Evolutionary conservation across 352 stramenopile species (phyloP).

Genomic region (Phytopythium helicoides): DNA sequence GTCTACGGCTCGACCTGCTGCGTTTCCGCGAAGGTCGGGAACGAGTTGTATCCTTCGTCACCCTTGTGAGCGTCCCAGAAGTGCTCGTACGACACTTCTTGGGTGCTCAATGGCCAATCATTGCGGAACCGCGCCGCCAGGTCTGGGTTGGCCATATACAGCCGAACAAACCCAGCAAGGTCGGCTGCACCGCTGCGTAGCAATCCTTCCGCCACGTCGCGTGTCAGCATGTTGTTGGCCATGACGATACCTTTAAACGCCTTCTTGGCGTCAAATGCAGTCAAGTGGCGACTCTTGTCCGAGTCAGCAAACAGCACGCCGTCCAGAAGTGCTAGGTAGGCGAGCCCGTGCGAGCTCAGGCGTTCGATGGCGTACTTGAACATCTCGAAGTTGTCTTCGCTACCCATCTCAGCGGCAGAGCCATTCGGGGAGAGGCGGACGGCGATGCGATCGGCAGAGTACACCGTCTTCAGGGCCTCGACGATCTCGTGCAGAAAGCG

Average conservation of each 20-base stretch:
- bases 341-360: constrained; percentile 18
- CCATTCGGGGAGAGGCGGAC: constrained; percentile 26
- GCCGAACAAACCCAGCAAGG: constrained; percentile 39
- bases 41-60: constrained; percentile 20
- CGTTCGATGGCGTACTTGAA: constrained; percentile 36
- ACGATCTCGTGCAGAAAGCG: constrained; percentile 66
- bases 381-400: constrained; percentile 27
- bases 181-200: constrained; percentile 32
- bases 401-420: constrained; percentile 26
- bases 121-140: constrained; percentile 19
- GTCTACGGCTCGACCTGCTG: no score
- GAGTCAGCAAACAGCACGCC: constrained; percentile 14
- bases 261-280: constrained; percentile 27
- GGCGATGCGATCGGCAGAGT: constrained; percentile 21
- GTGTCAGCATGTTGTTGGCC: constrained; percentile 31
- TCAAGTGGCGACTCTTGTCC: constrained; percentile 16
- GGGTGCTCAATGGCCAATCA: constrained; percentile 18
- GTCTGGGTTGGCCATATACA: constrained; percentile 44
- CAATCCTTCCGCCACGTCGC: constrained; percentile 23
- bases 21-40: background rate
- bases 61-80: constrained; percentile 22
- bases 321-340: constrained; percentile 29
- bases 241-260: constrained; percentile 32
- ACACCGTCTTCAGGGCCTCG: constrained; percentile 38
- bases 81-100: constrained; percentile 18